Evolutionary conservation across 2,329 filamentous ascomycete species (phyloP).

Genomic region (Penicillium sp.): DNA sequence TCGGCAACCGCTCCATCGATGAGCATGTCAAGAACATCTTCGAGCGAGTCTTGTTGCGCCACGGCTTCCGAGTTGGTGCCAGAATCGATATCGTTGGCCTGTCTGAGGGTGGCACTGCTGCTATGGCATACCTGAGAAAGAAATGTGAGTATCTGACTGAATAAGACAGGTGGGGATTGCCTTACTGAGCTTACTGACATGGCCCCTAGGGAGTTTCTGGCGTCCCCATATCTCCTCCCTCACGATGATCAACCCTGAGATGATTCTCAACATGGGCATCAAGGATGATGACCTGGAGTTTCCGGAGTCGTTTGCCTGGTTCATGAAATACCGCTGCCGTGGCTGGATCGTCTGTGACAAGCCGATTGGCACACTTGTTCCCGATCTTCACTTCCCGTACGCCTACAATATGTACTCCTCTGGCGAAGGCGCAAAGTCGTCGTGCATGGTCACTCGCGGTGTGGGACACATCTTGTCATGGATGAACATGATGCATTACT

Average conservation of each 20-base stretch:
- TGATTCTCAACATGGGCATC: constrained; percentile 25
- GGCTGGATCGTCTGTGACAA: constrained; percentile 52
- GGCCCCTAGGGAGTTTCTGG: constrained; percentile 33
- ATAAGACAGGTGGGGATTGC: neutral
- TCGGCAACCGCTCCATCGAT: constrained; percentile 50
- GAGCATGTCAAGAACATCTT: constrained; percentile 63
- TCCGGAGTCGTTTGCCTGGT: constrained; percentile 22
- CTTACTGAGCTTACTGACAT: constrained; percentile 4
- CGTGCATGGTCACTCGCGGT: constrained; percentile 53
- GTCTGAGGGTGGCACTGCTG: constrained; percentile 55
- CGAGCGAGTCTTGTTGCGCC: constrained; percentile 46
- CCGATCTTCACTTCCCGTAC: constrained; percentile 46
- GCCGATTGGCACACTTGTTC: constrained; percentile 47
- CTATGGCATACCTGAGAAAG: constrained; percentile 52
- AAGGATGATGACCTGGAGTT: constrained; percentile 6
- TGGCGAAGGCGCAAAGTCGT: constrained; percentile 51
- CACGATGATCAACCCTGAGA: constrained; percentile 33
- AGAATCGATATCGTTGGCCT: constrained; percentile 63
- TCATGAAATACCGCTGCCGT: constrained; percentile 48
- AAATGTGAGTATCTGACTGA: constrained; percentile 39
- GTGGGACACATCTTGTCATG: constrained; percentile 48
- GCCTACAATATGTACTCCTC: constrained; percentile 64
- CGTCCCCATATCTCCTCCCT: constrained; percentile 34
- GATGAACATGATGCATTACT: constrained; percentile 48
- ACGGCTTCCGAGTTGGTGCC: constrained; percentile 31